Percentiles rank a stretch among this genome's conserved stretches.
phyloP scores from a whole-genome alignment of 345 rosid species.

The Toxicodendron radicans region DNA sequence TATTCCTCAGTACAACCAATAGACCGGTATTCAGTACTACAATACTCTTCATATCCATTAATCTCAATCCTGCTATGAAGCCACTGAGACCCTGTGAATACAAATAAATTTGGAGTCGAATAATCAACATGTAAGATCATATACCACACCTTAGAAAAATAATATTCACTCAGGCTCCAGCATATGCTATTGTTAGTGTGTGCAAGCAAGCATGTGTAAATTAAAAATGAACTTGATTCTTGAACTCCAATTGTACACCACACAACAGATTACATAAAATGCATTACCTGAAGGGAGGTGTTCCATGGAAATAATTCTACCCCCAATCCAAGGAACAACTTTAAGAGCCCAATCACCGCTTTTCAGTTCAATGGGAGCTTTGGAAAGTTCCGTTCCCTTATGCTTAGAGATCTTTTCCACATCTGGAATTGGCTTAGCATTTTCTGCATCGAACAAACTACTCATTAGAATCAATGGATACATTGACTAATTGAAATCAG shows the following conservation, averaged over 20 bases:
- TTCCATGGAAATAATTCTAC: conserved; percentile 87
- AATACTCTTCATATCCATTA: conserved; percentile 85
- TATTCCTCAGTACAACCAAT: conserved; percentile 91
- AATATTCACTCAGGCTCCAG: background rate
- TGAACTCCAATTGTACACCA: too few relatives aligned
- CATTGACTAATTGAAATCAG: background rate
- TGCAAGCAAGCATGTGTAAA: too few relatives aligned
- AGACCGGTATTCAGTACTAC: conserved; percentile 81
- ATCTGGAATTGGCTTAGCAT: conserved; percentile 55
- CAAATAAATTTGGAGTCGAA: background rate
- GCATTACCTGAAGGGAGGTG: conserved; percentile 83
- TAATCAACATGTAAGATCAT: background rate
- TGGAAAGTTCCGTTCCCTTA: conserved; percentile 68
- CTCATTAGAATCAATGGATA: background rate
- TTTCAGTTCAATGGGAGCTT: conserved; percentile 58
- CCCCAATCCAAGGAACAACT: conserved; percentile 94
- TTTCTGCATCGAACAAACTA: conserved; percentile 45
- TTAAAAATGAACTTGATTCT: too few relatives aligned
- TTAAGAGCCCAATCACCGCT: conserved; percentile 69
- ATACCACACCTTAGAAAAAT: background rate
- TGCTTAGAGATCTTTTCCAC: conserved; percentile 51
- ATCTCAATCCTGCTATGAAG: conserved; percentile 82
- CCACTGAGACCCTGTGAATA: conserved; percentile 70
- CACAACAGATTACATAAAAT: background rate
- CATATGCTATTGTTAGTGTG: too few relatives aligned